These are phyloP conservation scores for Cerioporus squamosus DNA, from an alignment of 1,284 basidiomycete species.

Conservation along the genomic window DNA sequence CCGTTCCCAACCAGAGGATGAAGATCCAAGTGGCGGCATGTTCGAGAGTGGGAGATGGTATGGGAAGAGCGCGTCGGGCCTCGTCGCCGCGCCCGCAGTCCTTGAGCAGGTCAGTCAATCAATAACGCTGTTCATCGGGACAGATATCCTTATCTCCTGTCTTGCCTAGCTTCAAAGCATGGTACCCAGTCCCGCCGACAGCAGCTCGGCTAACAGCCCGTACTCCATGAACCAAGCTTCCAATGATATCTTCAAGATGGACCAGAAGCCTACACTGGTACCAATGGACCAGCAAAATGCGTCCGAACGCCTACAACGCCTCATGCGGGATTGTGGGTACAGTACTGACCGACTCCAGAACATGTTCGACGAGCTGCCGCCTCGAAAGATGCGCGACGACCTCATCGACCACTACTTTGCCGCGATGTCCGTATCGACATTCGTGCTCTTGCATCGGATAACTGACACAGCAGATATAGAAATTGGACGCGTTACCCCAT, in stretches of 20 bases:
- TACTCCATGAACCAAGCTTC: conserved; percentile 22
- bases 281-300: conserved; percentile 65
- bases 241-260: conserved; percentile 28
- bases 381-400: conserved; percentile 71
- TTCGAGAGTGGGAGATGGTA: conserved; percentile 86
- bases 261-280: conserved; percentile 25
- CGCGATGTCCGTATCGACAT: conserved; percentile 58
- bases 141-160: background rate
- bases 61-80: conserved; percentile 79
- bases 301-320: conserved; percentile 77
- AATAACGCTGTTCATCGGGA: background rate
- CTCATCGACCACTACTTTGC: conserved; percentile 79
- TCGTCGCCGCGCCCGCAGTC: conserved; percentile 75
- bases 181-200: conserved; percentile 40
- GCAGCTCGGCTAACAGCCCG: conserved; percentile 15
- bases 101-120: conserved; percentile 67
- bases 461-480: conserved; percentile 43
- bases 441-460: background rate
- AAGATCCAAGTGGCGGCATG: conserved; percentile 72
- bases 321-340: conserved; percentile 90
- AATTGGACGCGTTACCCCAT: conserved; percentile 96
- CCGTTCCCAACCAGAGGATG: conserved; percentile 71
- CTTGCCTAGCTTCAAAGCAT: conserved; percentile 59
- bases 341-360: conserved; percentile 87
- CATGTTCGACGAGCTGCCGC: conserved; percentile 86